Evolutionary conservation across 2,329 filamentous ascomycete species (phyloP).

Genomic region (Trichoderma cornu-damae): DNA sequence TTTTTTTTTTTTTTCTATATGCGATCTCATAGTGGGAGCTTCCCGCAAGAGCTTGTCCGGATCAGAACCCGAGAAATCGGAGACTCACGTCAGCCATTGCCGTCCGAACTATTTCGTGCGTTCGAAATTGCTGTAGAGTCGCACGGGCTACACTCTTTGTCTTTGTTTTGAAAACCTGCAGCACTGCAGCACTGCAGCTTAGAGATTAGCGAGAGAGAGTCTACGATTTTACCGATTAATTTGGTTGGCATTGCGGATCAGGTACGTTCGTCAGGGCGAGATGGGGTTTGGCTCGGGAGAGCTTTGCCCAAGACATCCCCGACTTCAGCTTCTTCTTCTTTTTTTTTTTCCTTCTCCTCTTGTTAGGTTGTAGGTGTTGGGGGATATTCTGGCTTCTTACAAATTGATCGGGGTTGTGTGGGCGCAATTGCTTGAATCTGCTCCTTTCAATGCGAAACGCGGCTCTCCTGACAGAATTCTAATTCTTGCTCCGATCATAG

Average conservation of each 20-base stretch:
- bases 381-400: neutral
- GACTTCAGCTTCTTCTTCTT: neutral
- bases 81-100: conserved; percentile 17
- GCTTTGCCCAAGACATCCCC: neutral
- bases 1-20: neutral
- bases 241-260: neutral
- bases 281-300: neutral
- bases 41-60: conserved; percentile 1
- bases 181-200: neutral
- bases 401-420: neutral
- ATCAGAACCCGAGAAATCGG: conserved; percentile 26
- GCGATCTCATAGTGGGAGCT: conserved; percentile 9
- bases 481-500: conserved; percentile 11
- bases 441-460: neutral
- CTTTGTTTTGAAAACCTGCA: neutral
- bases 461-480: neutral
- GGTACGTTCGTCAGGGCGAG: conserved; percentile 2
- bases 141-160: neutral
- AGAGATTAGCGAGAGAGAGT: neutral
- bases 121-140: neutral
- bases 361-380: neutral
- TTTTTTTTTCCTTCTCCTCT: neutral
- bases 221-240: neutral
- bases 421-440: neutral
- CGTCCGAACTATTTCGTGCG: neutral